Base-by-base conservation (phyloP, 768 basidiomycete species). In the Trametes cinnabarina region DNA sequence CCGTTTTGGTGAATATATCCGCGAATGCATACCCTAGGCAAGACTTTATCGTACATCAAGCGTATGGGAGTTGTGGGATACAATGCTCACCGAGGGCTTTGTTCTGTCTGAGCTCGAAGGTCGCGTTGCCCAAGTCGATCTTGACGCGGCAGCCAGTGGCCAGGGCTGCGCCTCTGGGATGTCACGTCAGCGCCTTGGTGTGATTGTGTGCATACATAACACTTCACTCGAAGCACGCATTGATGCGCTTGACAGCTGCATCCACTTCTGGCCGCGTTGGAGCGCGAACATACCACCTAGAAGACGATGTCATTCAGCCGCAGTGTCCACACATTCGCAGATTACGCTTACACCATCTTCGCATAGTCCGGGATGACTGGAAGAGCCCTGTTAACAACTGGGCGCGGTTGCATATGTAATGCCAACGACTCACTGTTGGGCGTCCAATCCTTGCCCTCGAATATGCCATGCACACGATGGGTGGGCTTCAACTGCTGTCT, bases 351-450 rank as follows among this genome's bases (percentile, higher is more conserved):
- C 88, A 75, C 71, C 73, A 90, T 83, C 62, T 84, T 86, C 1
- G 89, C 78, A 66, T 91, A 86, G 67, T 92, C 90, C 0, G 92
- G 92, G 47, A 92, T 90, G 48, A 94, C 92, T 93, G 54, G 17
- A 34, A 22, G n/a, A n/a, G n/a, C n/a, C n/a, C n/a, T n/a, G n/a
- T n/a, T n/a, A n/a, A n/a, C n/a, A n/a, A n/a, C n/a, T n/a, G n/a
- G n/a, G n/a, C n/a, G n/a, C n/a, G n/a, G n/a, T n/a, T n/a, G n/a
- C n/a, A n/a, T n/a, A n/a, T n/a, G n/a, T n/a, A n/a, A n/a, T n/a
- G 12, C 50, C 14, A 42, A n/a, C 7, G n/a, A 69, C 82, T 11
- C 66, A 90, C 88, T 81, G 60, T 88, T 90, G 0, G 84, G 78
- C 4, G 82, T 85, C 88, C 89, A 90, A 64, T 89, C 84, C 57